A percentile compares a stretch with the other conserved stretches of the same genome.
Conservation (phyloP, 1,284 basidiomycete species). For the Microbotryum lychnidis-dioicae region DNA sequence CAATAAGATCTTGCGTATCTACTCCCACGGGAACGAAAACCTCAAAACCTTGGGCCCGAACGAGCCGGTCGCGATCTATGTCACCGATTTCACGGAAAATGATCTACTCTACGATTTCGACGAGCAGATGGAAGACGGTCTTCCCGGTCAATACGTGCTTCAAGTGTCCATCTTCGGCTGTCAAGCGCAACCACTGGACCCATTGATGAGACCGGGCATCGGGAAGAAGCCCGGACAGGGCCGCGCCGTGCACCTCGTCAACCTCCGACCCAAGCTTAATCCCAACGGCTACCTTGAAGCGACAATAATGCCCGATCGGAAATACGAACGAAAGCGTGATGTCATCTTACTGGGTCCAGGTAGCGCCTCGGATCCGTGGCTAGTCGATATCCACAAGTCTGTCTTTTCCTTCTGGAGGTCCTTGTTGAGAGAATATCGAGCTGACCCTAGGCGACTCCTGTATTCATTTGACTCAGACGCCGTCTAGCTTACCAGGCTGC, state of each 20-base stretch:
- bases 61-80: not conserved
- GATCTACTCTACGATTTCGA: not conserved
- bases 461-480: no score
- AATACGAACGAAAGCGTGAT: no score
- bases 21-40: no score
- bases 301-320: slow-evolving; percentile 1
- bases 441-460: no score
- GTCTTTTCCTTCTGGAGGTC: no score
- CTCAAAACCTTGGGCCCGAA: not conserved
- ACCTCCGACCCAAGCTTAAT: slow-evolving; percentile 1
- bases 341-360: no score
- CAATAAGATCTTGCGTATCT: no score
- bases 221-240: not conserved
- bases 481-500: no score
- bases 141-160: slow-evolving; percentile 1
- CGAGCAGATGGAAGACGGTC: not conserved
- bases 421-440: no score
- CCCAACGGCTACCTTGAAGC: not conserved
- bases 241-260: slow-evolving; percentile 3
- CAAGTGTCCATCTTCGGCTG: slow-evolving; percentile 14
- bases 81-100: slow-evolving; percentile 18
- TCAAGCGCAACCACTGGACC: not conserved
- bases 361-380: no score
- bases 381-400: no score
- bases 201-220: not conserved